These are phyloP conservation scores for Curvularia eragrostidis DNA, from an alignment of 2,329 filamentous ascomycete genomes.

Conservation along the genomic window DNA sequence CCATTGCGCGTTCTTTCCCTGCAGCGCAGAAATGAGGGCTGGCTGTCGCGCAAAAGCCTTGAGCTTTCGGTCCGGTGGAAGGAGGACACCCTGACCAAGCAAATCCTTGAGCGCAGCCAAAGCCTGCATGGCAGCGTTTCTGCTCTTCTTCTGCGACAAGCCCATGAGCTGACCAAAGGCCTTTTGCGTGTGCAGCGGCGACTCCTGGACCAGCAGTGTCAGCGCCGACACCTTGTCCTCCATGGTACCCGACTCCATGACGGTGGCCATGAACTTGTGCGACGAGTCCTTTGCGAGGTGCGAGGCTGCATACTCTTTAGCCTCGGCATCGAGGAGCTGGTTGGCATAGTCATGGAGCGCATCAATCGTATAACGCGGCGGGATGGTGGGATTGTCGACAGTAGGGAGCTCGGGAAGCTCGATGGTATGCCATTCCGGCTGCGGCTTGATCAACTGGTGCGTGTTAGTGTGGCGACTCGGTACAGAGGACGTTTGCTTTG, in stretches of 20 bases:
- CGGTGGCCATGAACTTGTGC: conserved; percentile 94
- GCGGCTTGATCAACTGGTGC: conserved; percentile 63
- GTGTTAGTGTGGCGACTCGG: conserved; percentile 25
- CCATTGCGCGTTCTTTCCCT: conserved; percentile 70
- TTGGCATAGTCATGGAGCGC: conserved; percentile 74
- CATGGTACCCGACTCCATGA: conserved; percentile 94
- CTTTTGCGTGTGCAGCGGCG: conserved; percentile 89
- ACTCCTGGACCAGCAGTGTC: conserved; percentile 93
- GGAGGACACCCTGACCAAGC: conserved; percentile 83
- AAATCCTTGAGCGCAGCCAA: conserved; percentile 93
- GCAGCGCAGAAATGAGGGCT: conserved; percentile 72
- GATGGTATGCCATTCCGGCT: conserved; percentile 72
- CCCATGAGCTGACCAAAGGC: conserved; percentile 83
- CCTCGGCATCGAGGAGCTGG: conserved; percentile 78
- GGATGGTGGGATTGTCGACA: conserved; percentile 54
- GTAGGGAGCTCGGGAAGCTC: conserved; percentile 61
- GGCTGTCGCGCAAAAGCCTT: conserved; percentile 81
- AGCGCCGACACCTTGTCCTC: conserved; percentile 96
- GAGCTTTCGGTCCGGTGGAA: conserved; percentile 83
- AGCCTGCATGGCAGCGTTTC: conserved; percentile 91
- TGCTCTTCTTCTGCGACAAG: conserved; percentile 90
- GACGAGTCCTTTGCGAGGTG: conserved; percentile 81
- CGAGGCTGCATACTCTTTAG: conserved; percentile 73
- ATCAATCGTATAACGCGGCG: conserved; percentile 62
- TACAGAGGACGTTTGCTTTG: background rate